A percentile compares a stretch with the other conserved stretches of the same genome.
Evolutionary conservation across 1,139 yeast genomes (phyloP).

Genomic region (Magnusiomyces fungicola): DNA sequence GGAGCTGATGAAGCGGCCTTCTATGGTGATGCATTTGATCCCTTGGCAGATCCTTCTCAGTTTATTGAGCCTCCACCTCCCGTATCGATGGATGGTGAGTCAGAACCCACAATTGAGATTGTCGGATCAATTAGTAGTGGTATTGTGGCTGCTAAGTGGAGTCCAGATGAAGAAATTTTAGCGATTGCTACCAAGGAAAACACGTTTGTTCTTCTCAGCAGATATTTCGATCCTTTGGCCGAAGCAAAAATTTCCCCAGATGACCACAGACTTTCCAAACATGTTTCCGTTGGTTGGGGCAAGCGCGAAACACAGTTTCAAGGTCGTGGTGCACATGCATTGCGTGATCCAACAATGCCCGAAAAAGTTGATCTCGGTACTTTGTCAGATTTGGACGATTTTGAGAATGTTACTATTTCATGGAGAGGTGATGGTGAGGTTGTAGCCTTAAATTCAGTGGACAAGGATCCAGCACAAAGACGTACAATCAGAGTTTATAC

Average conservation of each 20-base stretch:
- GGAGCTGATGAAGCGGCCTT: constrained; percentile 41
- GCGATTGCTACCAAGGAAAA: constrained; percentile 47
- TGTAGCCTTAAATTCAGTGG: constrained; percentile 62
- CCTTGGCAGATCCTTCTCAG: not conserved
- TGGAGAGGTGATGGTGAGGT: constrained; percentile 97
- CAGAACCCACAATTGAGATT: constrained; percentile 43
- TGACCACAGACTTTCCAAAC: constrained; percentile 68
- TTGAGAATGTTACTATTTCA: constrained; percentile 43
- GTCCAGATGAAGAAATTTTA: constrained; percentile 84
- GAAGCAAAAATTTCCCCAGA: constrained; percentile 53
- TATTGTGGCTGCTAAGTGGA: constrained; percentile 71
- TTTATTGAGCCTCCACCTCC: not conserved
- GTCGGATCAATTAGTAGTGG: constrained; percentile 84
- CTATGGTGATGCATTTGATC: constrained; percentile 31
- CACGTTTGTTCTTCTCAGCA: constrained; percentile 60
- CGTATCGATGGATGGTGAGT: constrained; percentile 34
- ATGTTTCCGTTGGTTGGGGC: constrained; percentile 99
- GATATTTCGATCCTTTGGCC: constrained; percentile 71
- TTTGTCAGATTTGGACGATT: constrained; percentile 47
- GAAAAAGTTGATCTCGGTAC: constrained; percentile 62
- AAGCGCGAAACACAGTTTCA: constrained; percentile 93
- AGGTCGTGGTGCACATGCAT: constrained; percentile 79
- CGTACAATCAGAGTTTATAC: constrained; percentile 79
- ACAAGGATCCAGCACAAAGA: constrained; percentile 43
- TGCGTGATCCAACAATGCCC: constrained; percentile 91